Base-by-base conservation (phyloP, 2,329 filamentous ascomycete species). In the Karstenula rhodostoma region DNA sequence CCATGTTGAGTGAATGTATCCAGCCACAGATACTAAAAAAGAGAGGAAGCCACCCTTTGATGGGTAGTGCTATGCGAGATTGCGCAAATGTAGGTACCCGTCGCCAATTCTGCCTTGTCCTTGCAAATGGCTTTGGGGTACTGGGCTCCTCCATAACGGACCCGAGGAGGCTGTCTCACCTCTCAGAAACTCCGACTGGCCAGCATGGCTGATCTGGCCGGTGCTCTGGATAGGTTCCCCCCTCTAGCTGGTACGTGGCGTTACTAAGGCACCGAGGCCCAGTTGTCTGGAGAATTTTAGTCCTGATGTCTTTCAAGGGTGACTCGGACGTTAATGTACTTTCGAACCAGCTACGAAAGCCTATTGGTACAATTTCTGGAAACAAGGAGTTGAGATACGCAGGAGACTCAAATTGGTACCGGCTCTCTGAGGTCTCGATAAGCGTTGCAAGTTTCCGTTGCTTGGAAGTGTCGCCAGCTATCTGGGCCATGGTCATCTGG, bases 381-480 rank as follows among this genome's bases (percentile, higher is more conserved):
- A 79, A 80, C 40, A 68, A 59, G 12, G 67, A 60, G 72, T 91
- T 90, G 56, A 92, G 77, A 62, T 87, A 89, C 2, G 69, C 73
- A 1, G 86, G 77, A 13, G 84, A 78, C 3, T 80, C 78, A 67
- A 90, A 90, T 63, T 89, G 86, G 70, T 91, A 93, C 10, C 87
- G 84, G 2, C 89, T 87, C 63, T 90, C 85, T 19, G 86, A 86
- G 0, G 90, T 92, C 33, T 88, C 89, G 40, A 91, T 81, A 25
- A 92, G 83, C 33, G 88, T 82, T 60, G 88, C 84, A 52, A 90
- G 67, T 4, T 79, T 79, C 59, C 75, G 72, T 60, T 81, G 78
- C 51, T 74, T 71, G 15, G 70, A 61, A 1, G 68, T 49, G 46
- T 81, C 74, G 19, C 70, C 68, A 25, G 56, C 66, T n/a, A 69